phyloP scores from a whole-genome alignment of 176 grass and related monocot genomes.

The Ensete ventricosum region DNA sequence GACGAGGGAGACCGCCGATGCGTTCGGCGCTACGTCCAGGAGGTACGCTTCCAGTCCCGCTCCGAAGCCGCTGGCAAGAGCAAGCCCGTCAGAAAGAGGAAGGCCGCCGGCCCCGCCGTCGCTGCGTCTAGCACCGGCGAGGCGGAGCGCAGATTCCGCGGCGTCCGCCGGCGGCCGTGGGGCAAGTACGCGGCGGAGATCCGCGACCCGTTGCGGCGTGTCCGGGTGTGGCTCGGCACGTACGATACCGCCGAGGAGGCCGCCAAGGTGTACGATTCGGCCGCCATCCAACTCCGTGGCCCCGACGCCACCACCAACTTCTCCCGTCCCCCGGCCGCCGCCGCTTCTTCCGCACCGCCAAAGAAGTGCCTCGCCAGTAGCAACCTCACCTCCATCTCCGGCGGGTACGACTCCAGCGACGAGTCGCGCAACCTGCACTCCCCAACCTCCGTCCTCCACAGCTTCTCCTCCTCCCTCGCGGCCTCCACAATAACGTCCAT shows the following conservation, averaged over 20 bases:
- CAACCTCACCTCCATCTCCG: conserved; percentile 30
- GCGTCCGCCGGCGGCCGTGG: conserved; percentile 73
- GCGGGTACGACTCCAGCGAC: conserved; percentile 58
- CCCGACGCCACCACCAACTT: conserved; percentile 76
- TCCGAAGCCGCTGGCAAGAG: conserved; percentile 11
- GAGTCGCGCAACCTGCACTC: conserved; percentile 58
- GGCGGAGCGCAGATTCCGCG: conserved; percentile 58
- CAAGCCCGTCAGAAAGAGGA: conserved; percentile 34
- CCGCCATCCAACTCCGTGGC: conserved; percentile 80
- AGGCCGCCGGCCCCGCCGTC: neutral
- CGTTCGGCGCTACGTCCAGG: conserved; percentile 73
- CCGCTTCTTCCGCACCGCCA: neutral
- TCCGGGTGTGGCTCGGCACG: conserved; percentile 86
- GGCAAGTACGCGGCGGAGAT: conserved; percentile 98
- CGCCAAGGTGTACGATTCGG: conserved; percentile 75
- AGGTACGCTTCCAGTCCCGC: conserved; percentile 46
- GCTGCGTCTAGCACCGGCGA: neutral
- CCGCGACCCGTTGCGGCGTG: conserved; percentile 62
- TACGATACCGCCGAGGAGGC: conserved; percentile 91
- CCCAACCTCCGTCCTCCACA: conserved; percentile 72
- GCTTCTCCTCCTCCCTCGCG: conserved; percentile 18
- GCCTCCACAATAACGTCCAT: neutral
- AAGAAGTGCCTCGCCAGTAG: conserved; percentile 26
- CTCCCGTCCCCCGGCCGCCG: conserved; percentile 13
- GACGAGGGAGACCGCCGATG: conserved; percentile 46